Evolutionary conservation across 495 filamentous ascomycete genomes (phyloP), one percentile per base, ranked within the genome.

Genomic region (Immersiella caudata): DNA sequence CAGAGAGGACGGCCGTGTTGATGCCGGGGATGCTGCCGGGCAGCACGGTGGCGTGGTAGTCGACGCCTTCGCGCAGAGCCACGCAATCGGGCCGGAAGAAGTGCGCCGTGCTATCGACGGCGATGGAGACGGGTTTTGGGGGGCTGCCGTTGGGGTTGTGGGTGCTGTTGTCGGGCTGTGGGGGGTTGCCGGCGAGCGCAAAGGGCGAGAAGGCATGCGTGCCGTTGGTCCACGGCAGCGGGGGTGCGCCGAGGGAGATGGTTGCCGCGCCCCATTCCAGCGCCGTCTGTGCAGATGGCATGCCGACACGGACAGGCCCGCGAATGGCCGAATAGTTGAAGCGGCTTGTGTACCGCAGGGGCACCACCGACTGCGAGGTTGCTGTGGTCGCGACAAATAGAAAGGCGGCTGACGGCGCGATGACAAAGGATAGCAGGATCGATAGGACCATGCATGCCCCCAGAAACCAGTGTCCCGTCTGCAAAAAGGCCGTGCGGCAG

Each of bases 51-150:
- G 16, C 29, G 60, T 21, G 60, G 60, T 40, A 62, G 21, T 62
- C 60, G 14, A 62, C 60, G 21, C 60, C 60, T 35, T 62, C 29
- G 29, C 60, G 60, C 12, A 62, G 60, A 16, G 29, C 60, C 14
- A 62, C 21, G 60, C 60, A 62, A 29, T 62, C 35, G 27, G 60
- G n/a, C 35, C 46, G 60, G 18, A 46, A 22, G 35, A 62, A 46
- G 33, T 62, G 29, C 12, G 33, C 33, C 20, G 60, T 62, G 60
- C 60, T 62, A 20, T 62, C 60, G 21, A 62, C 60, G 18, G 14
- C 8, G 27, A 62, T 22, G 16, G 27, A n/a, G 5, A 60, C 57
- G 20, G 24, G 55, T 8, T 58, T 27, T 26, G 60, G 35, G 0
- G 29, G 60, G 60, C 60, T 33, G 18, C 25, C 24, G 16, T 25